Percentiles rank a stretch among this genome's conserved stretches.
Conservation (phyloP, 2,329 filamentous ascomycete species). For the Cladosporium phlei region DNA sequence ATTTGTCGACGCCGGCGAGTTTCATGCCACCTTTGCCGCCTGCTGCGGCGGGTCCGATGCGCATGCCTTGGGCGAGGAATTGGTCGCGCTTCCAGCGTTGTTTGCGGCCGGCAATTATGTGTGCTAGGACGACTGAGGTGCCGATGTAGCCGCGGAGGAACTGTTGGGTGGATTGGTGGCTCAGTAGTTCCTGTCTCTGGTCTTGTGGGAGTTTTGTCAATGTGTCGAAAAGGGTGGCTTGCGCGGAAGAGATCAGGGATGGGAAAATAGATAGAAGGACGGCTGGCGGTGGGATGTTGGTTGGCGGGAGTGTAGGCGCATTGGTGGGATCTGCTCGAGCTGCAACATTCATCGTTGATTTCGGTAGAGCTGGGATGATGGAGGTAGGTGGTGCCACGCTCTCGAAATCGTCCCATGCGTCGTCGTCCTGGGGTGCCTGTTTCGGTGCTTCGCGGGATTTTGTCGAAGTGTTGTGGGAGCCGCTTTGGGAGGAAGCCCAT, state of each 20-base stretch:
- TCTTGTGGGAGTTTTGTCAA: conserved; percentile 45
- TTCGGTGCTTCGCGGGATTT: background rate
- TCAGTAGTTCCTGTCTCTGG: conserved; percentile 59
- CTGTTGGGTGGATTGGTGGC: conserved; percentile 53
- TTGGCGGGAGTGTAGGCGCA: conserved; percentile 46
- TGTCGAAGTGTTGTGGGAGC: conserved; percentile 1
- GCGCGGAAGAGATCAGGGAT: conserved; percentile 61
- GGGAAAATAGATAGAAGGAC: conserved; percentile 75
- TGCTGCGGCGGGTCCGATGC: conserved; percentile 68
- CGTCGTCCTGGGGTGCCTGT: conserved; percentile 21
- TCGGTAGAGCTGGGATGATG: conserved; percentile 9
- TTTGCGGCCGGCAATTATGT: conserved; percentile 77
- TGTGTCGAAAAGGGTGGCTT: conserved; percentile 60
- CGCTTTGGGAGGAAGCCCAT: conserved; percentile 1
- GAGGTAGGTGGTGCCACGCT: conserved; percentile 14
- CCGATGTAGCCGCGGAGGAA: conserved; percentile 63
- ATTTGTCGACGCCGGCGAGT: conserved; percentile 76
- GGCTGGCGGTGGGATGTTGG: conserved; percentile 83
- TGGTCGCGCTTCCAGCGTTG: conserved; percentile 87
- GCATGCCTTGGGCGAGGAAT: conserved; percentile 79
- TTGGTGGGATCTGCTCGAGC: conserved; percentile 2
- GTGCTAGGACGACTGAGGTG: conserved; percentile 65
- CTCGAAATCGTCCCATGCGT: conserved; percentile 45
- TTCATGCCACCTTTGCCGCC: conserved; percentile 82
- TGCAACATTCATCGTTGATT: conserved; percentile 3